These are phyloP conservation scores for Dryas alaskensis DNA, from an alignment of 306 rosid species.

Conservation along the genomic window DNA sequence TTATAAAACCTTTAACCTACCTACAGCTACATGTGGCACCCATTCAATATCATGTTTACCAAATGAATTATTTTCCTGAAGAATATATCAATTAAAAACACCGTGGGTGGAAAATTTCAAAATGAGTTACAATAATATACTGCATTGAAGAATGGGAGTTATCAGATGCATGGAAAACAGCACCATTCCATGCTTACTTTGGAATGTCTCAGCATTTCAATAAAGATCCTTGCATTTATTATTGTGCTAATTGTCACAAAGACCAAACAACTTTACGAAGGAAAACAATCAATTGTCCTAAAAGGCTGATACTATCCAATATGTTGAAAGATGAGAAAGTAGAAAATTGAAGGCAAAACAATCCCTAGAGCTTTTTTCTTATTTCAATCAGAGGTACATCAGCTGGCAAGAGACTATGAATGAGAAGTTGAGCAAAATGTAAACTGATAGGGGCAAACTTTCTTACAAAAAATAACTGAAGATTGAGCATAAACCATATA, in stretches of 20 bases:
- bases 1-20: not conserved
- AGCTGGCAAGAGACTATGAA: not conserved
- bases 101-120: not conserved
- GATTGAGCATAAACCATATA: not conserved
- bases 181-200: not conserved
- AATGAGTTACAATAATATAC: not conserved
- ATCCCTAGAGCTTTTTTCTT: not conserved
- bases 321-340: not conserved
- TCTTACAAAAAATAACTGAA: not conserved
- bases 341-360: not conserved
- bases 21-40: too few relatives aligned
- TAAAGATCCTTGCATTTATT: not conserved
- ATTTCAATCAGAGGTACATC: not conserved
- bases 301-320: not conserved
- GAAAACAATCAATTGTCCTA: not conserved
- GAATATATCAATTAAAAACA: not conserved
- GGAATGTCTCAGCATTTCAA: too few relatives aligned
- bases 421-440: not conserved
- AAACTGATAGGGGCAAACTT: not conserved
- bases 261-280: not conserved
- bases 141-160: not conserved
- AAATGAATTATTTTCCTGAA: not conserved
- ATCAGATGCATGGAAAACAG: not conserved
- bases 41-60: too few relatives aligned
- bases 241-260: not conserved